A percentile compares a stretch with the other conserved stretches of the same genome.
Conservation (phyloP, 805 yeast species). For the Zygosaccharomyces bisporus region DNA sequence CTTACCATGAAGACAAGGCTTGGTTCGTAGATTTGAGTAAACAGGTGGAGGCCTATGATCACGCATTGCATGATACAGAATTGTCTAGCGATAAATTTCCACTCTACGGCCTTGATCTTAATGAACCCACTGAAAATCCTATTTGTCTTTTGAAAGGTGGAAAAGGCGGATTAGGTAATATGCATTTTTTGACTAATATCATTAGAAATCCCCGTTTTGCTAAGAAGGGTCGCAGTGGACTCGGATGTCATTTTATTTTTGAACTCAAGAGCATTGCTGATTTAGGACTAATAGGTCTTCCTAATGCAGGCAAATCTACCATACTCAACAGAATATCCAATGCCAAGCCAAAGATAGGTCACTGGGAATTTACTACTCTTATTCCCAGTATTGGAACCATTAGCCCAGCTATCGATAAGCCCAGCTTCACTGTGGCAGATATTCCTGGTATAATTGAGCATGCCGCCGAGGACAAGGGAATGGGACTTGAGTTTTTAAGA, state of each 20-base stretch:
- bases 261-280: constrained; percentile 90
- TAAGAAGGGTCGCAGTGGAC: constrained; percentile 69
- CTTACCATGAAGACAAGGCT: constrained; percentile 59
- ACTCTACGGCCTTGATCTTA: constrained; percentile 71
- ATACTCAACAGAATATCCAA: constrained; percentile 78
- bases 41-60: constrained; percentile 63
- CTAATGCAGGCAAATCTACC: constrained; percentile 96
- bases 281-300: constrained; percentile 89
- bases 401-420: constrained; percentile 55
- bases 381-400: constrained; percentile 92
- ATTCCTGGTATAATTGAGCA: constrained; percentile 94
- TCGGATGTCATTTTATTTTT: constrained; percentile 64
- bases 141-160: constrained; percentile 77
- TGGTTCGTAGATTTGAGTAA: constrained; percentile 64
- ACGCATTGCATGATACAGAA: constrained; percentile 55
- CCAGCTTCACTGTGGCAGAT: constrained; percentile 86
- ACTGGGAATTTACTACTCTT: constrained; percentile 94
- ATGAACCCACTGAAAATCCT: constrained; percentile 60
- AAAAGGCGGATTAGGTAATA: constrained; percentile 91
- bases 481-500: constrained; percentile 89
- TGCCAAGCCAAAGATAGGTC: constrained; percentile 89
- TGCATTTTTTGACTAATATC: constrained; percentile 82
- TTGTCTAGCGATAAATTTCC: constrained; percentile 67
- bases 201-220: constrained; percentile 89
- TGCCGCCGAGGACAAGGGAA: constrained; percentile 79